Base-by-base conservation (phyloP, 164 flowering plant species). In the Santalum album region DNA sequence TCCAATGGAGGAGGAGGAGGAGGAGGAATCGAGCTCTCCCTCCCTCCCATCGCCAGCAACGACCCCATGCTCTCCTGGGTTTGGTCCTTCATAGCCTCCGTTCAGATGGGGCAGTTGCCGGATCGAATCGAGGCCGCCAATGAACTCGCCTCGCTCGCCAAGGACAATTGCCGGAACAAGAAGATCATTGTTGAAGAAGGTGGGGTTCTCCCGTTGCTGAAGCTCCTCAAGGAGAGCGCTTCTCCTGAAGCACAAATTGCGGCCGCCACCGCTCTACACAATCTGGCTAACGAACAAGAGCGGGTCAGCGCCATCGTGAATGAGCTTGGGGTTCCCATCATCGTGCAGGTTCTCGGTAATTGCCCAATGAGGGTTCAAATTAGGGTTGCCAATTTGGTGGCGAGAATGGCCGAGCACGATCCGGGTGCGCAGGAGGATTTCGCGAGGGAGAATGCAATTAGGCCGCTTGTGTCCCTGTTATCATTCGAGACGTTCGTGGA, bases 51-150 rank as follows among this genome's bases (percentile, higher is more conserved):
- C 9, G 75, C 75, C 3, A 68, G 65, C 38, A 72, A 65, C 49
- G 75, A 72, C 47, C 75, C 75, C 23, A 72, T 72, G 34, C 56
- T 72, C 16, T 53, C 72, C 2, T 68, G 67, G 69, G 72, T 72
- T 25, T 72, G 75, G 75, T 61, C 72, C 29, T 68, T 18, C 36
- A 61, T 72, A 24, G 67, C 66, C 10, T 9, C 65, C 11, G 44
- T 68, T n/a, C 65, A 65, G 12, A 55, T 61, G 62, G 70, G 72
- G 1, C 59, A 49, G 19, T 35, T 56, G 36, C n/a, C 60, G 0
- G 67, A 58, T n/a, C 61, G 66, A 17, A 53, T 62, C 3, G 72
- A 72, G 18, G 75, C 69, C 2, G 69, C 75, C 12, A 62, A 40
- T 39, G 40, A 51, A 1, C 64, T 72, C 36, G 69, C 65, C 20